Base-by-base conservation (phyloP, 2,329 filamentous ascomycete genomes). In the Emmonsiellopsis sp. region DNA sequence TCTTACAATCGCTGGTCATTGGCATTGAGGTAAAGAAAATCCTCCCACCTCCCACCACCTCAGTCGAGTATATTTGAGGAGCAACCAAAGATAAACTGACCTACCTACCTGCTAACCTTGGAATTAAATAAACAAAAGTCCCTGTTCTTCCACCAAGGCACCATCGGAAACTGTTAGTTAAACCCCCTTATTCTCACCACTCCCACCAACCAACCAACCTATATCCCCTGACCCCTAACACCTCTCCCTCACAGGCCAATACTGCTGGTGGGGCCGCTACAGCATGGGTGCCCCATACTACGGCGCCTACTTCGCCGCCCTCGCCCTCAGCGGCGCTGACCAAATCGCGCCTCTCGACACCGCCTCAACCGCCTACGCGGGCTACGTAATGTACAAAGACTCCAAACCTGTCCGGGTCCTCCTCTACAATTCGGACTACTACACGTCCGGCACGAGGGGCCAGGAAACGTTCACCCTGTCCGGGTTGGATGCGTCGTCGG, bases 251-350 rank as follows among this genome's bases (percentile, higher is more conserved):
- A 11, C 11, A 69, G 66, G 65, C 56, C 70, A 73, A 57, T 77
- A 77, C 59, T 75, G 73, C 61, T 76, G 71, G 67, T 77, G 72
- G 70, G 73, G 72, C 2, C 65, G 72, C 2, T 76, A 77, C 58
- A 69, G 63, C 42, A 78, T 78, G 68, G 76, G 76, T 0, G 70
- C 75, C 0, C 76, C 78, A 0, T 80, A 79, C 59, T 79, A 77
- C 53, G 77, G 77, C 3, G 77, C 76, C 0, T 76, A 74, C 46
- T 72, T 72, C 2, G 76, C 76, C 1, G 70, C 72, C 2, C 20
- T 26, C 20, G 20, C 20, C 20, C 20, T 26, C 20, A 26, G 20
- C 20, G 20, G 20, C 20, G 47, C 47, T 3, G 47, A 50, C 16
- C 13, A 44, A 44, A 44, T 44, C 16, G 42, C 42, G 16, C 42